Base-by-base conservation (phyloP, 306 rosid species). In the Casuarina cunninghamiana region DNA sequence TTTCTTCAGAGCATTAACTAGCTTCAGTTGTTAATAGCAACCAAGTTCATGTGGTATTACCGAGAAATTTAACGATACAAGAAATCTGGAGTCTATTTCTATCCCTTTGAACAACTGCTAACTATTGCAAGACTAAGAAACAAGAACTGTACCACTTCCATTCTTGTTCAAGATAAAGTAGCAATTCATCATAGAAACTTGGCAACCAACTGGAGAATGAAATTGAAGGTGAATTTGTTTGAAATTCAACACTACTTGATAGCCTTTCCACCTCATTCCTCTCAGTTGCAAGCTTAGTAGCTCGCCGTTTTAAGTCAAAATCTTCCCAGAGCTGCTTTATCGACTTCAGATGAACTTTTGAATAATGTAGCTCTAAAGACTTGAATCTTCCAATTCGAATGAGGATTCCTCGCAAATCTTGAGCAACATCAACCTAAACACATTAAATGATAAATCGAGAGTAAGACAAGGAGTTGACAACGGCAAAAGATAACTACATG, bases 111-210 rank as follows among this genome's bases (percentile, higher is more conserved):
- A 48, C 53, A 81, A 53, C 58, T 32, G 44, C 58, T 54, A 43
- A 71, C 72, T 83, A 54, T 72, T 57, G 12, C 17, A 41, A 75
- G 75, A 76, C 32, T 67, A 79, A 81, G 73, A 65, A 72, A 73
- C 65, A 55, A 17, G 68, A 83, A 79, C 13, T 6, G 19, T 90
- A 96, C 99, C 99, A 96, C 82, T 96, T 96, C 99, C 99, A 93
- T 83, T 93, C 99, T 84, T 96, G 99, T 85, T 96, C 98, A 46
- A 96, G 97, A 88, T 91, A 96, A 75, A 96, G 99, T 71, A 96
- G 90, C 85, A 96, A 80, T 54, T 93, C 99, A 37, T 96, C 98
- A 53, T 93, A 93, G 90, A 96, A 96, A 89, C 82, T 85, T 42
- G 99, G 96, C 70, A 96, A 79, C 99, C 99, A 96, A 38, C 89